A percentile compares a stretch with the other conserved stretches of the same genome.
Evolutionary conservation across 345 rosid species (phyloP).

Genomic region (Eutrema heterophyllum): DNA sequence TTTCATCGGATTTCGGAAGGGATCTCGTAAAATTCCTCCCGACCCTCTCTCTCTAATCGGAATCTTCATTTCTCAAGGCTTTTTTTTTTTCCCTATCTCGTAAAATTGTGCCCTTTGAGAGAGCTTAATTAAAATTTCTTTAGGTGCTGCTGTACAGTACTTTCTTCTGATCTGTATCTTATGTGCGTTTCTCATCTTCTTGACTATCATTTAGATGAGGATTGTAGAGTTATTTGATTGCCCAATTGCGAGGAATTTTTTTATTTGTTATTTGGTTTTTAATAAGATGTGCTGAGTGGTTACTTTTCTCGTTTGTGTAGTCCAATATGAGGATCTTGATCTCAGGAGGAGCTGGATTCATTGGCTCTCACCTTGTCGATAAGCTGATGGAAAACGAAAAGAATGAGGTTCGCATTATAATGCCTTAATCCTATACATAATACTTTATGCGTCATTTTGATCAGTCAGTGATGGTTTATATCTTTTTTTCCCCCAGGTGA

Average conservation of each 20-base stretch:
- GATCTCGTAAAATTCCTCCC: constrained; percentile 1
- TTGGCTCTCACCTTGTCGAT: constrained; percentile 95
- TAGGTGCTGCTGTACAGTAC: neutral
- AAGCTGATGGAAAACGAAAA: constrained; percentile 87
- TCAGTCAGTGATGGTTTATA: neutral
- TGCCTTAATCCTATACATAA: neutral
- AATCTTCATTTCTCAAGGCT: neutral
- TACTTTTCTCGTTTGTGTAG: constrained; percentile 35
- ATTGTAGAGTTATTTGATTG: neutral
- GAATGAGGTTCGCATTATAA: constrained; percentile 60
- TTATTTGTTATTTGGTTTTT: neutral
- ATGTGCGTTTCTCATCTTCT: neutral
- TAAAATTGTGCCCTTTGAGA: neutral
- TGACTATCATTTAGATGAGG: neutral
- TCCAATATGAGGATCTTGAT: constrained; percentile 94
- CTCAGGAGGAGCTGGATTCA: constrained; percentile 97
- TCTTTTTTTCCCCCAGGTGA: constrained; percentile 42
- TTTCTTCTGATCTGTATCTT: neutral
- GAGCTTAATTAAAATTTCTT: neutral
- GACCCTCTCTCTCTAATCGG: neutral
- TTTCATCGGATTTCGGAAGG: neutral
- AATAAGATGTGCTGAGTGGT: neutral
- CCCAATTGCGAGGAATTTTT: neutral
- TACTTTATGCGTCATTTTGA: neutral
- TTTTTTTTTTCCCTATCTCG: neutral